A percentile compares a stretch with the other conserved stretches of the same genome.
Evolutionary conservation across 1,284 basidiomycete species (phyloP).

Genomic region (Amylostereum areolatum): DNA sequence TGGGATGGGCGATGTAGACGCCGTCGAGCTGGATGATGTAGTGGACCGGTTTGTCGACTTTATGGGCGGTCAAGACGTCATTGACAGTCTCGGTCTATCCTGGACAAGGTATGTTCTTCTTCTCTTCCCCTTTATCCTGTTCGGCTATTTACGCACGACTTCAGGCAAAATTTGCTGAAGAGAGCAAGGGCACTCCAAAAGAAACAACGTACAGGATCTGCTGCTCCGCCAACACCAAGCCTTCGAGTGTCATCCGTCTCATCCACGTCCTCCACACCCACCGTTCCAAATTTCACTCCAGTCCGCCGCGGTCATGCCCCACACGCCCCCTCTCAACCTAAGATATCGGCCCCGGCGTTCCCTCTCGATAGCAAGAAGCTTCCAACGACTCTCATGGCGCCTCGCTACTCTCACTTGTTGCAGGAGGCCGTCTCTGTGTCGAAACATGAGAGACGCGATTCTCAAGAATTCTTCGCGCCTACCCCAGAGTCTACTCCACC

Average conservation of each 20-base stretch:
- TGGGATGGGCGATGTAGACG: constrained; percentile 40
- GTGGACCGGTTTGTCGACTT: constrained; percentile 46
- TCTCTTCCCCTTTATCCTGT: background rate
- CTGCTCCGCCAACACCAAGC: constrained; percentile 45
- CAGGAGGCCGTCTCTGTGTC: background rate
- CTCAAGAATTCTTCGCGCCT: background rate
- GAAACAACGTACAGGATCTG: constrained; percentile 53
- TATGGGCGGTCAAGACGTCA: constrained; percentile 36
- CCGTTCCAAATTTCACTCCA: constrained; percentile 47
- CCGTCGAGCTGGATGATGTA: constrained; percentile 46
- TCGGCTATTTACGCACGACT: background rate
- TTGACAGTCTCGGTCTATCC: constrained; percentile 32
- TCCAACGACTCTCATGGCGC: background rate
- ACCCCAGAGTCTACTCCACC: background rate
- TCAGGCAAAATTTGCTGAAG: constrained; percentile 47
- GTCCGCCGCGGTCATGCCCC: constrained; percentile 18
- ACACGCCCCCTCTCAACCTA: background rate
- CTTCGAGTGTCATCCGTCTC: constrained; percentile 11
- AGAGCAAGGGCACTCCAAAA: constrained; percentile 52
- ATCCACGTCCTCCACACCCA: constrained; percentile 10
- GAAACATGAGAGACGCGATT: background rate
- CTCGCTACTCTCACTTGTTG: background rate
- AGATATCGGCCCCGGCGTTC: constrained; percentile 1
- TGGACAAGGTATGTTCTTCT: constrained; percentile 46
- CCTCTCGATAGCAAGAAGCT: background rate